Evolutionary conservation across 192 early-diverging fungal species (phyloP).

Genomic region (Backusella mclennaniae): DNA sequence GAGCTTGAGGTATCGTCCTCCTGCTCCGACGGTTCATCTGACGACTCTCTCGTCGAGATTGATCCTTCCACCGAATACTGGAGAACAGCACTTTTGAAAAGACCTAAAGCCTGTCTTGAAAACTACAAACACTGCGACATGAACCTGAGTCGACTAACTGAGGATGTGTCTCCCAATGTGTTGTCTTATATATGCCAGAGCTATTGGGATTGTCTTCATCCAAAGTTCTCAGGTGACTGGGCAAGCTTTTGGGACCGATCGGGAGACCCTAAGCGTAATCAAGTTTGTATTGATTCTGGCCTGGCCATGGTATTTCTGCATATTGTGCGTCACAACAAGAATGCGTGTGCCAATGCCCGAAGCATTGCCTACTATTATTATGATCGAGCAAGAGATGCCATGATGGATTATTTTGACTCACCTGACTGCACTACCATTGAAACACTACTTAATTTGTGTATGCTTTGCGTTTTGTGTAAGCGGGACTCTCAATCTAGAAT

Average conservation of each 20-base stretch:
- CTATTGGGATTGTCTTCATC: conserved; percentile 39
- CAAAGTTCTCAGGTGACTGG: conserved; percentile 36
- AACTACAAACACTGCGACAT: conserved; percentile 15
- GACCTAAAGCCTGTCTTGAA: conserved; percentile 17
- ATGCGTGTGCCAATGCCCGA: conserved; percentile 20
- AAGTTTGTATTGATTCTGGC: conserved; percentile 32
- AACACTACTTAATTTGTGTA: conserved; percentile 36
- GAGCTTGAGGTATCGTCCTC: not conserved
- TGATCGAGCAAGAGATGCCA: conserved; percentile 23
- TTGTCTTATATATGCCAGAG: conserved; percentile 29
- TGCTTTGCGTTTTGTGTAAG: conserved; percentile 35
- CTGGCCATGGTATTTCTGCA: conserved; percentile 36
- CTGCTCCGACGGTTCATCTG: not conserved
- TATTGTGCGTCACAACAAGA: conserved; percentile 30
- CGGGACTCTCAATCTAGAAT: conserved; percentile 31
- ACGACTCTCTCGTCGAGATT: not conserved
- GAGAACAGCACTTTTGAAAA: conserved; percentile 12
- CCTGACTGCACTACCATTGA: conserved; percentile 35
- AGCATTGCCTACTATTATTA: conserved; percentile 26
- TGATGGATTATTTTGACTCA: conserved; percentile 36
- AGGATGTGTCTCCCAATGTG: conserved; percentile 28
- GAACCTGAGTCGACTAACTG: conserved; percentile 12
- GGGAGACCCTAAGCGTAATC: conserved; percentile 29
- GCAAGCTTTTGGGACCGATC: conserved; percentile 32
- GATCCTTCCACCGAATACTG: conserved; percentile 26